A percentile compares a stretch with the other conserved stretches of the same genome.
Conservation (phyloP, 2,329 filamentous ascomycete species). For the Beauveria sp. region DNA sequence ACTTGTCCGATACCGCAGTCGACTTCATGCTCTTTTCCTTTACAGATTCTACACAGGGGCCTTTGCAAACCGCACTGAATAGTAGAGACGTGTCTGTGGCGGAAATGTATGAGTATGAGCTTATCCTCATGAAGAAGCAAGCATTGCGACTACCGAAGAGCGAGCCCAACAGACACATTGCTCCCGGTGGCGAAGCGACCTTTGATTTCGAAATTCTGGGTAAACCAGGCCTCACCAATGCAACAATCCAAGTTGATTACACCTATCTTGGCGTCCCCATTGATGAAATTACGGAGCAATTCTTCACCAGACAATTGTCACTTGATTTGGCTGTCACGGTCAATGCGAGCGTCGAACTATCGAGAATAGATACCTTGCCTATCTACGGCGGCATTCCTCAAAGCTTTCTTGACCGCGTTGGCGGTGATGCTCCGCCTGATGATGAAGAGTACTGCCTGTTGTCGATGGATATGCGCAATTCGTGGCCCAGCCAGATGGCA, state of each 20-base stretch:
- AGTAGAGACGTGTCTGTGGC: slow-evolving; percentile 70
- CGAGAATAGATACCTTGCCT: slow-evolving; percentile 70
- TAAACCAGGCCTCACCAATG: slow-evolving; percentile 74
- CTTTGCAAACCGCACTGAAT: slow-evolving; percentile 65
- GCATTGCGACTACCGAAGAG: slow-evolving; percentile 52
- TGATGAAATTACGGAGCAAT: slow-evolving; percentile 61
- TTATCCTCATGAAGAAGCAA: slow-evolving; percentile 67
- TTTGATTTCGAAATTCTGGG: slow-evolving; percentile 83
- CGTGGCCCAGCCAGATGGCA: slow-evolving; percentile 74
- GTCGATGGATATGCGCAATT: slow-evolving; percentile 77
- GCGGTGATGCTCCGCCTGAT: slow-evolving; percentile 26
- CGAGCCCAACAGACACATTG: slow-evolving; percentile 51
- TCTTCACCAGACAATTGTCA: slow-evolving; percentile 77
- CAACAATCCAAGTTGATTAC: slow-evolving; percentile 78
- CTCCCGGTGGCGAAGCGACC: slow-evolving; percentile 56
- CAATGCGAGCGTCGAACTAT: slow-evolving; percentile 80
- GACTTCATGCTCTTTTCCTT: slow-evolving; percentile 85
- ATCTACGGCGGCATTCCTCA: slow-evolving; percentile 59
- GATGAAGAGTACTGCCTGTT: slow-evolving; percentile 67
- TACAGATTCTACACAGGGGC: slow-evolving; percentile 75
- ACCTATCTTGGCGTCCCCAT: slow-evolving; percentile 65
- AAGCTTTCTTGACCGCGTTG: slow-evolving; percentile 46
- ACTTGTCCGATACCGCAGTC: slow-evolving; percentile 66
- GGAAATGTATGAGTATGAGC: slow-evolving; percentile 80
- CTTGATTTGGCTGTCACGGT: slow-evolving; percentile 82